Base-by-base conservation (phyloP, 2,329 filamentous ascomycete species). In the Neopestalotiopsis clavispora region DNA sequence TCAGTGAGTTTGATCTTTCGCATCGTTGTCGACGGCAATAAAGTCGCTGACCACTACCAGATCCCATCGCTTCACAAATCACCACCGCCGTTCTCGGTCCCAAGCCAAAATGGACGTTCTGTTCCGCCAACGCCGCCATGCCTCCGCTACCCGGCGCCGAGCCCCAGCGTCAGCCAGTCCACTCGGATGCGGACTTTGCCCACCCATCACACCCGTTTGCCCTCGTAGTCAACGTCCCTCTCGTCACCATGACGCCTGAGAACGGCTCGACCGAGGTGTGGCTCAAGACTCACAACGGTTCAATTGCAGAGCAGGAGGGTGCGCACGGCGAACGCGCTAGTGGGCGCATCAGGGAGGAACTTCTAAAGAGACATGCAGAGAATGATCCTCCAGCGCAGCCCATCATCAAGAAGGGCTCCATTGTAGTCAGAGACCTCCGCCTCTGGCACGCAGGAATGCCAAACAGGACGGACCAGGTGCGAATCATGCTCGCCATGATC, bases 391-490 rank as follows among this genome's bases (percentile, higher is more conserved):
- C 86, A 0, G 74, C 82, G 12, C 87, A 90, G 72, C 86, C 87
- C 0, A 67, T 77, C 2, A 82, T 89, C 0, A 80, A 80, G 45
- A 88, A 87, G 72, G 88, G 89, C 0, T 85, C 86, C 52, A 74
- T 91, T 28, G 81, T 90, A 45, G 74, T 91, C 38, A 82, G 90
- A 1, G 89, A 91, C 74, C 76, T 91, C 66, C 79, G 89, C 30
- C 82, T 90, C 4, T 91, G 89, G 89, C 89, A 91, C 75, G 88
- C 87, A 0, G 89, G 89, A 0, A 89, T 90, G 85, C 88, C 88
- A 1, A 91, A 91, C 72, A 73, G 77, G 57, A 85, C 84, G 1
- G 76, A 82, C 4, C 78, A 83, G 6, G 82, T 85, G 17, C 78
- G 87, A 32, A 82, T 89, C 20, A 90, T 90, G 88, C 76, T 90